Percentiles rank a stretch among this genome's conserved stretches.
These are phyloP conservation scores for Trametes polyzona DNA, from an alignment of 1,284 basidiomycete genomes.

Conservation along the genomic window DNA sequence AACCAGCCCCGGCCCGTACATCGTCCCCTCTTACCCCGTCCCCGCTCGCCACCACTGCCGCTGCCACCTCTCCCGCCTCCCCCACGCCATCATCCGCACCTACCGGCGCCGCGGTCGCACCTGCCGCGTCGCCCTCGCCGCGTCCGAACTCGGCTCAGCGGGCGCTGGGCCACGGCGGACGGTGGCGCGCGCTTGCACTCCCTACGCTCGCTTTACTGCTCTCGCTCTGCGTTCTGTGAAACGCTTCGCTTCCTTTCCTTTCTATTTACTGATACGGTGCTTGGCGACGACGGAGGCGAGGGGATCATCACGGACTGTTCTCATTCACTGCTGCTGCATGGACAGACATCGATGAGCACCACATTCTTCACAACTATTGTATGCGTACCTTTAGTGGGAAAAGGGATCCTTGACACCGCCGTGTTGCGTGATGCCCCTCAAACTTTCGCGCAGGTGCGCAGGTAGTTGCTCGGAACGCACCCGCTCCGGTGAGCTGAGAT, in stretches of 20 bases:
- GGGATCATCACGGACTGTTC: background rate
- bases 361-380: background rate
- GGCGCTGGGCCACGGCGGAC: background rate
- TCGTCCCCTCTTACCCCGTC: background rate
- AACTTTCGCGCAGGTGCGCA: no score
- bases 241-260: background rate
- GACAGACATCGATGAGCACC: no score
- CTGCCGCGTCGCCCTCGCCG: background rate
- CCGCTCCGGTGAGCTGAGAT: no score
- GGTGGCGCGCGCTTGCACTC: slow-evolving; percentile 1
- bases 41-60: no score
- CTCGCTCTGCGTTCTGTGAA: slow-evolving; percentile 8
- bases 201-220: slow-evolving; percentile 7
- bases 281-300: no score
- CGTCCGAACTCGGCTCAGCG: slow-evolving; percentile 1
- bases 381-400: background rate
- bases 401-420: slow-evolving; percentile 2
- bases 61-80: background rate
- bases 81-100: background rate
- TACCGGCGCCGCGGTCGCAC: background rate
- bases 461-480: no score
- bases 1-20: background rate
- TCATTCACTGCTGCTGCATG: background rate
- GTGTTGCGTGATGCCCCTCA: no score
- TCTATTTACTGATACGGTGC: no score